These are phyloP conservation scores for Saksenaea oblongispora DNA, from an alignment of 371 early-diverging fungal species.

Conservation along the genomic window DNA sequence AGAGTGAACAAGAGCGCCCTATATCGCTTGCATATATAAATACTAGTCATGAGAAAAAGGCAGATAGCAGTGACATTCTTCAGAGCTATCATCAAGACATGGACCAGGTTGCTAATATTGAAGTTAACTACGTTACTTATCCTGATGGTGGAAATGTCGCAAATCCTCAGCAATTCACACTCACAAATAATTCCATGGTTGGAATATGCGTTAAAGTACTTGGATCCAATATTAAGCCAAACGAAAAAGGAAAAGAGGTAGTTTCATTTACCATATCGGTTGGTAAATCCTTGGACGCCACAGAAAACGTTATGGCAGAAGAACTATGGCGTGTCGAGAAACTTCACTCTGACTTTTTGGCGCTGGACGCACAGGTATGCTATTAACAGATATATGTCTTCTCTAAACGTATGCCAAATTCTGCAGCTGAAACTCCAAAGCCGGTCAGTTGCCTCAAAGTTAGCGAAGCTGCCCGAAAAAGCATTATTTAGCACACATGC, in stretches of 20 bases:
- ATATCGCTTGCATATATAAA: background rate
- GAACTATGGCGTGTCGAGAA: conserved; percentile 85
- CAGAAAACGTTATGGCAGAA: conserved; percentile 18
- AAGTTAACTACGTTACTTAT: background rate
- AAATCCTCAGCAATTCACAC: background rate
- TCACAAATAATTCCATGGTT: conserved; percentile 7
- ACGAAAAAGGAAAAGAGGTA: conserved; percentile 73
- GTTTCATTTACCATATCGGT: conserved; percentile 55
- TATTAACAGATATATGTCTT: background rate
- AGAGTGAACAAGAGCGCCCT: conserved; percentile 12
- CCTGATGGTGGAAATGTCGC: background rate
- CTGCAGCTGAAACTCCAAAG: conserved; percentile 23
- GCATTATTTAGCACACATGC: conserved; percentile 72
- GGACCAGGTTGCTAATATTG: background rate
- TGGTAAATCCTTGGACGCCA: conserved; percentile 26
- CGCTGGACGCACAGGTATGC: conserved; percentile 70
- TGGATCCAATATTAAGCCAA: conserved; percentile 67
- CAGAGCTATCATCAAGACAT: background rate
- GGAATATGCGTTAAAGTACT: conserved; percentile 50
- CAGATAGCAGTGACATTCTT: background rate
- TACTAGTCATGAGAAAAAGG: background rate
- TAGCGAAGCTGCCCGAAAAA: conserved; percentile 78
- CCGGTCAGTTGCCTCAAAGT: conserved; percentile 42
- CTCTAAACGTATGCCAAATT: background rate
- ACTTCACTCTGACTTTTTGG: conserved; percentile 76